Base-by-base conservation (phyloP, 2,329 filamentous ascomycete genomes). In the Chaetomium sp. region DNA sequence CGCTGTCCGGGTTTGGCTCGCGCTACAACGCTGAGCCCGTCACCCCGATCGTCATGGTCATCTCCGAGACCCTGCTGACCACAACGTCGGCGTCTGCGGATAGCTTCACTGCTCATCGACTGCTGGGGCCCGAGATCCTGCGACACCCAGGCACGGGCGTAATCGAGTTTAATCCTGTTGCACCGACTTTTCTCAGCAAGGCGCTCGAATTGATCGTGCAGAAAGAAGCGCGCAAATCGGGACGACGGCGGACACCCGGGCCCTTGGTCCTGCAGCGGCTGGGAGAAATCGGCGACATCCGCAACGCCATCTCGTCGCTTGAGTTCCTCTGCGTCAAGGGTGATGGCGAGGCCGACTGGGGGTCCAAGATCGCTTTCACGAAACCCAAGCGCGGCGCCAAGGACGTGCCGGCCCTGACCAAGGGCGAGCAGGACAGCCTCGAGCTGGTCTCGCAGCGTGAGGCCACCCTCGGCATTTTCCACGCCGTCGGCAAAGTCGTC, bases 81-180 rank as follows among this genome's bases (percentile, higher is more conserved):
- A 94, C 91, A 1, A 91, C 86, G 6, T 91, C 89, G 3, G 87
- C 91, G 1, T 85, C 88, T 8, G 85, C 89, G 10, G 91, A 97
- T 67, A 96, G 89, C 70, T 91, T 97, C 65, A 99, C 94, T 0
- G 90, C 90, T 0, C 89, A 97, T 72, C 84, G 91, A 32, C 74
- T 99, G 14, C 81, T 99, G 3, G 94, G 95, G 0, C 86, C 91
- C 0, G 88, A 94, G 61, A 88, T 99, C 44, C 78, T 90, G 11
- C 84, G 87, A 43, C 91, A 97, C 70, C 86, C 89, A 0, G 85
- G 86, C 11, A 85, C 90, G 2, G 84, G 82, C 7, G 77, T 88
- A 5, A 89, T 99, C 61, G 91, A 96, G 61, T 99, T 97, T 73
- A 99, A 99, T 65, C 81, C 88, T 10, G 86, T 99, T 58, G 94